Evolutionary conservation across 208 protist genomes (phyloP).

Genomic region (Lotmaria passim): DNA sequence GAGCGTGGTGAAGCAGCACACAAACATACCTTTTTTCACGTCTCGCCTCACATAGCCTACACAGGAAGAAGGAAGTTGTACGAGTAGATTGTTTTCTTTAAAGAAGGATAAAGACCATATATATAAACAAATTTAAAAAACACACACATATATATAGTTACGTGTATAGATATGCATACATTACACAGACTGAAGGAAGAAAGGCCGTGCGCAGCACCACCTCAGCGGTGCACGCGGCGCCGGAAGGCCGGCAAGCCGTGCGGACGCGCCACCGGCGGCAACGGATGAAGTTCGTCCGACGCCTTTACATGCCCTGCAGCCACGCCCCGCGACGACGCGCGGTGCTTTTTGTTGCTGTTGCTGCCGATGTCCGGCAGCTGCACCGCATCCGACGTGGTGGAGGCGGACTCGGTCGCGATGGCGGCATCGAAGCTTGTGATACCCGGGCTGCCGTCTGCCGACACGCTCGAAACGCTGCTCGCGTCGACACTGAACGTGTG

Average conservation of each 20-base stretch:
- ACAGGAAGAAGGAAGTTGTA: no score
- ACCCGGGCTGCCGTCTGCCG: not conserved
- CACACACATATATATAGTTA: no score
- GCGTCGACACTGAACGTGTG: no score
- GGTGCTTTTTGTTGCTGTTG: not conserved
- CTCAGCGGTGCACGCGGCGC: slow-evolving; percentile 6
- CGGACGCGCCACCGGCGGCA: slow-evolving; percentile 11
- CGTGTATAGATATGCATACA: no score
- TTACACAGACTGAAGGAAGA: not conserved
- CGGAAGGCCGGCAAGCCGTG: not conserved
- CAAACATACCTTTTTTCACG: no score
- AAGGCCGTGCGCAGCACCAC: not conserved
- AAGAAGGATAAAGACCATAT: not conserved
- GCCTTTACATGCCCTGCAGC: not conserved
- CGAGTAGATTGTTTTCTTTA: slow-evolving; percentile 1
- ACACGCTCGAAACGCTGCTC: not conserved
- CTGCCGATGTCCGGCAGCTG: slow-evolving; percentile 4
- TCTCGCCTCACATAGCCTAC: no score
- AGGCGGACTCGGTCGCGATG: not conserved
- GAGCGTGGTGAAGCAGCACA: no score
- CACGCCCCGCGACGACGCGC: not conserved
- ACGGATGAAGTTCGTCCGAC: not conserved
- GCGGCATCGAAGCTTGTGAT: not conserved
- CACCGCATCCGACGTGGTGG: not conserved
- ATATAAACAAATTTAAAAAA: not conserved